A percentile compares a stretch with the other conserved stretches of the same genome.
These are phyloP conservation scores for Fusarium denticulatum DNA, from an alignment of 2,329 filamentous ascomycete genomes.

Conservation along the genomic window DNA sequence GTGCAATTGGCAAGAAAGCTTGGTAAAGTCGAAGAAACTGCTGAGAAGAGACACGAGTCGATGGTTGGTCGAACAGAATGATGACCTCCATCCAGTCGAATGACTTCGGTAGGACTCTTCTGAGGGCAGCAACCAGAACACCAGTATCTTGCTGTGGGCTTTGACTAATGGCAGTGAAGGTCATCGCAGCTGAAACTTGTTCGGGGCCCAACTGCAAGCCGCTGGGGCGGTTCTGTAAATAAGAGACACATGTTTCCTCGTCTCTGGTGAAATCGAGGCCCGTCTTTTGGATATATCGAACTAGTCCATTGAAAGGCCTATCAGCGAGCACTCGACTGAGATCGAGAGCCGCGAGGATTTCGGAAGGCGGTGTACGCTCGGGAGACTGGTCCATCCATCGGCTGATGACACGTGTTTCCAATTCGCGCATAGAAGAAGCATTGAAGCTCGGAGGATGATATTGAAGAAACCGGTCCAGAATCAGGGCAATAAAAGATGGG, in stretches of 20 bases:
- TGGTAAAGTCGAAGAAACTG: slow-evolving; percentile 87
- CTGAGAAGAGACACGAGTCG: slow-evolving; percentile 76
- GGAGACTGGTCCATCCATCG: slow-evolving; percentile 68
- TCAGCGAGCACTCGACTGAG: slow-evolving; percentile 73
- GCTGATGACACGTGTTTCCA: slow-evolving; percentile 71
- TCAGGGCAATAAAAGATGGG: slow-evolving; percentile 76
- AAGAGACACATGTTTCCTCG: slow-evolving; percentile 70
- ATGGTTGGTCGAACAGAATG: slow-evolving; percentile 81
- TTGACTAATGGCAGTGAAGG: slow-evolving; percentile 70
- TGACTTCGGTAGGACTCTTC: slow-evolving; percentile 68
- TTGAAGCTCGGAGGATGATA: slow-evolving; percentile 89
- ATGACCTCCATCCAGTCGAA: slow-evolving; percentile 80
- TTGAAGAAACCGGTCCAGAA: slow-evolving; percentile 87
- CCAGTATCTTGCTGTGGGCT: slow-evolving; percentile 63
- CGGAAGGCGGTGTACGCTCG: slow-evolving; percentile 73
- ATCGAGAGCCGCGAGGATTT: slow-evolving; percentile 76
- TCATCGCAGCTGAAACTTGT: slow-evolving; percentile 82
- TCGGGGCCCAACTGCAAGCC: slow-evolving; percentile 77
- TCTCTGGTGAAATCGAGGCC: slow-evolving; percentile 81
- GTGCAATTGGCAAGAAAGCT: slow-evolving; percentile 77
- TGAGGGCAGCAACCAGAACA: slow-evolving; percentile 69
- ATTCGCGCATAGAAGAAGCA: slow-evolving; percentile 75
- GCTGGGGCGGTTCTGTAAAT: slow-evolving; percentile 63
- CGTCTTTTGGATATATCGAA: slow-evolving; percentile 75
- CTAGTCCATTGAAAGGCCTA: slow-evolving; percentile 65